phyloP scores from a whole-genome alignment of 805 yeast species.

The Alloascoidea africana region DNA sequence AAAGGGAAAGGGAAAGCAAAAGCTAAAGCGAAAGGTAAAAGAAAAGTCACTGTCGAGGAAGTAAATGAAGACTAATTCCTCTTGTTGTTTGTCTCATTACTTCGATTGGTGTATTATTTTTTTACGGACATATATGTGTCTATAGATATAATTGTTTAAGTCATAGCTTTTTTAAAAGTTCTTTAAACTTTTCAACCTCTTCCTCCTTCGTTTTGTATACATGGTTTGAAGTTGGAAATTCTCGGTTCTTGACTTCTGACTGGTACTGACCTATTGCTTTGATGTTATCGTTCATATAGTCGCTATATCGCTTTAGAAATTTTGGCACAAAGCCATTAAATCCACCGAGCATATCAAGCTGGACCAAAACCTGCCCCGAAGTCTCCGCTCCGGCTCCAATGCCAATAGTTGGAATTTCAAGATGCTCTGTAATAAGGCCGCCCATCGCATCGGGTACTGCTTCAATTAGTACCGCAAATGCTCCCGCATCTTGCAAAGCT shows the following conservation, averaged over 20 bases:
- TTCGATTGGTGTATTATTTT: too few relatives aligned
- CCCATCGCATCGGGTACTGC: slow-evolving; percentile 76
- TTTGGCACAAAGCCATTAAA: slow-evolving; percentile 40
- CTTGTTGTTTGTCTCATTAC: too few relatives aligned
- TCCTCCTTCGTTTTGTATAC: slow-evolving; percentile 58
- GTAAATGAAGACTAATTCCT: too few relatives aligned
- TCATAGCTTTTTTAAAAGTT: slow-evolving; percentile 9
- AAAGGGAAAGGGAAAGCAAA: too few relatives aligned
- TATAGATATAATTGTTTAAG: too few relatives aligned
- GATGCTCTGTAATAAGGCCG: slow-evolving; percentile 37
- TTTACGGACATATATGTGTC: slow-evolving; percentile 2
- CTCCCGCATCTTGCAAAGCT: slow-evolving; percentile 62
- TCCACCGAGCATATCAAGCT: slow-evolving; percentile 66
- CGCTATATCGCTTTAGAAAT: slow-evolving; percentile 60
- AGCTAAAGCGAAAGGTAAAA: too few relatives aligned
- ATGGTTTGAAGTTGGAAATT: slow-evolving; percentile 55
- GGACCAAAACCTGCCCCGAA: slow-evolving; percentile 83
- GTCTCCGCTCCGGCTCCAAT: slow-evolving; percentile 86
- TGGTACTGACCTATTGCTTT: slow-evolving; percentile 38
- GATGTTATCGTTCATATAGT: slow-evolving; percentile 32
- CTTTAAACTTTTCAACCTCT: slow-evolving; percentile 30
- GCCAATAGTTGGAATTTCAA: slow-evolving; percentile 76
- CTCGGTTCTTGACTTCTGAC: slow-evolving; percentile 35
- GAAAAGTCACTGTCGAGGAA: too few relatives aligned
- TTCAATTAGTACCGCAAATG: slow-evolving; percentile 61